phyloP scores from a whole-genome alignment of 192 early-diverging fungal genomes.

The Backusella macrospora region DNA sequence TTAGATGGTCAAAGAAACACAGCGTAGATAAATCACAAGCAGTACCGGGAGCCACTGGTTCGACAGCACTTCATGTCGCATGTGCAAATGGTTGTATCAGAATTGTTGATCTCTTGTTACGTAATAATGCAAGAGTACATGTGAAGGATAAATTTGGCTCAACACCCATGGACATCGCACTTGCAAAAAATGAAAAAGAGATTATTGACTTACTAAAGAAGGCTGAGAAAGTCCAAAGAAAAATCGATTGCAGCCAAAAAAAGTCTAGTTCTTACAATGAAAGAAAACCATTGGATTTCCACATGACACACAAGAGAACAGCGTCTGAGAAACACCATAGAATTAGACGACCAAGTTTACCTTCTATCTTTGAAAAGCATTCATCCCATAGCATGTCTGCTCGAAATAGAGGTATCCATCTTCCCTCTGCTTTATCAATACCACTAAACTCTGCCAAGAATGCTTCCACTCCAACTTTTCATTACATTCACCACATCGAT shows the following conservation, averaged over 20 bases:
- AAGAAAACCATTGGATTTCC: not conserved
- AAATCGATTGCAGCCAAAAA: not conserved
- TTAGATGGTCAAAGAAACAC: conserved; percentile 36
- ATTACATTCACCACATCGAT: not conserved
- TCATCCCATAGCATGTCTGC: not conserved
- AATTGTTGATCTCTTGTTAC: conserved; percentile 61
- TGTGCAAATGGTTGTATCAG: conserved; percentile 68
- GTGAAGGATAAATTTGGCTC: conserved; percentile 60
- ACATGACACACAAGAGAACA: not conserved
- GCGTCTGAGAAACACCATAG: not conserved
- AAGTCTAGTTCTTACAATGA: not conserved
- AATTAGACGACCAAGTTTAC: conserved; percentile 34
- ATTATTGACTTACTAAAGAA: conserved; percentile 34
- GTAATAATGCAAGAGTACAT: conserved; percentile 58
- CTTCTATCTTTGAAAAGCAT: conserved; percentile 11
- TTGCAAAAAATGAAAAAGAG: conserved; percentile 47
- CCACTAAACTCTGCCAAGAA: not conserved
- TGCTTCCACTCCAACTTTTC: not conserved
- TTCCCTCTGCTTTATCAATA: not conserved
- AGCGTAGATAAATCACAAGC: conserved; percentile 35
- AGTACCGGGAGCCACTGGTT: conserved; percentile 55
- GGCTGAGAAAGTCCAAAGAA: not conserved
- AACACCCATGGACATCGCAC: conserved; percentile 47
- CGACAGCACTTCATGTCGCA: conserved; percentile 84
- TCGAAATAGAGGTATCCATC: not conserved